These are phyloP conservation scores for Mortierella sp. DNA, from an alignment of 371 early-diverging fungal species.

Conservation along the genomic window DNA sequence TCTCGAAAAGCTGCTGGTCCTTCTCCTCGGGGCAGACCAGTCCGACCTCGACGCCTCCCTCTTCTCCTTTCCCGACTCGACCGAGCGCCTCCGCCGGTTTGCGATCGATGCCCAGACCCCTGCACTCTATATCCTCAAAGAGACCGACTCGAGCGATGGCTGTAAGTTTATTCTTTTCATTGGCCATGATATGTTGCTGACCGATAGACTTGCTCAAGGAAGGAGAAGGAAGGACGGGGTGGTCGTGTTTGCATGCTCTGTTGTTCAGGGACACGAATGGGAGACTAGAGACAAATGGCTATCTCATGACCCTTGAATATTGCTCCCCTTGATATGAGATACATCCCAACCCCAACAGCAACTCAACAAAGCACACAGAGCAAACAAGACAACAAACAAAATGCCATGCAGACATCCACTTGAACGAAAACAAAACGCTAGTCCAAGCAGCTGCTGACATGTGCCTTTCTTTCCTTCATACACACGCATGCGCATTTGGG, in stretches of 20 bases:
- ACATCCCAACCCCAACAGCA: neutral
- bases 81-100: slow-evolving; percentile 83
- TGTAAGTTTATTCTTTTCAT: slow-evolving; percentile 28
- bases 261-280: slow-evolving; percentile 2
- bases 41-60: slow-evolving; percentile 72
- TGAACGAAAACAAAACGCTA: neutral
- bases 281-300: neutral
- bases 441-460: slow-evolving; percentile 29
- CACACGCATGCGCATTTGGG: neutral
- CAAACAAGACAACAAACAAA: neutral
- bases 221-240: neutral
- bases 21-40: slow-evolving; percentile 80
- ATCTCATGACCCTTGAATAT: slow-evolving; percentile 8
- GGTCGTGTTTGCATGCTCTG: neutral
- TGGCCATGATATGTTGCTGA: neutral
- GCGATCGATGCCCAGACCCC: slow-evolving; percentile 82
- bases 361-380: neutral
- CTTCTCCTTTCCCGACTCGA: slow-evolving; percentile 76
- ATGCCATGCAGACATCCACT: neutral
- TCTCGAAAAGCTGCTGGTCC: slow-evolving; percentile 77
- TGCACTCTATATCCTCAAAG: slow-evolving; percentile 87
- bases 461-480: slow-evolving; percentile 23
- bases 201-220: neutral
- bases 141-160: slow-evolving; percentile 71
- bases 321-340: slow-evolving; percentile 5